phyloP scores from a whole-genome alignment of 1,284 basidiomycete genomes.

The Sanghuangporus sanghuang region DNA sequence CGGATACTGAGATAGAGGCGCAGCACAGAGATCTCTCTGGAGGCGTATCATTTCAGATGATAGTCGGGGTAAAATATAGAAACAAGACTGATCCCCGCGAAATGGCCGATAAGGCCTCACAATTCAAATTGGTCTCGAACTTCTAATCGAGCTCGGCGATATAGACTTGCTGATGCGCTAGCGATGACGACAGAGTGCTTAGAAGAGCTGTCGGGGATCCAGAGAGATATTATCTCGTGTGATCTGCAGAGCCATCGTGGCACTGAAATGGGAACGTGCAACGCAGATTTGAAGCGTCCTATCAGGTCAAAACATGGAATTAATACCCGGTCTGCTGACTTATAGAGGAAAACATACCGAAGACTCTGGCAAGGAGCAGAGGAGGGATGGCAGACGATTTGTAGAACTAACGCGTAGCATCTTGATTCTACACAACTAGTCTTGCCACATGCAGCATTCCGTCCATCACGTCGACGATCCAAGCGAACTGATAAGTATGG shows the following conservation, averaged over 20 bases:
- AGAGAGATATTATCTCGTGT: background rate
- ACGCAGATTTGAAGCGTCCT: no score
- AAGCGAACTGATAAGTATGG: background rate
- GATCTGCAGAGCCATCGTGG: slow-evolving; percentile 1
- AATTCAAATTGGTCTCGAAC: background rate
- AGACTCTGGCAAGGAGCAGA: background rate
- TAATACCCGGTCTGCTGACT: background rate
- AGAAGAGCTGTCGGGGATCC: background rate
- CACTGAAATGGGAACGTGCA: background rate
- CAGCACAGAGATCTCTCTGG: background rate
- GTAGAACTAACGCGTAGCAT: background rate
- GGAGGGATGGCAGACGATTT: background rate
- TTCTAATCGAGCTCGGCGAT: background rate
- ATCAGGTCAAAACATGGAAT: background rate
- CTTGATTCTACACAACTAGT: background rate
- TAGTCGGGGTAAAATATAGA: background rate
- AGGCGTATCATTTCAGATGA: background rate
- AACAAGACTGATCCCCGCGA: background rate
- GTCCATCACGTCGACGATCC: background rate
- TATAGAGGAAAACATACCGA: background rate
- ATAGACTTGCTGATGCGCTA: background rate
- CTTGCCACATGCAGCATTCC: background rate
- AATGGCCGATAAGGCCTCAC: background rate
- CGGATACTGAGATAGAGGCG: background rate
- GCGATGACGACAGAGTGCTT: background rate